These are phyloP conservation scores for Dryas octopetala DNA, from an alignment of 306 rosid species.

Conservation along the genomic window DNA sequence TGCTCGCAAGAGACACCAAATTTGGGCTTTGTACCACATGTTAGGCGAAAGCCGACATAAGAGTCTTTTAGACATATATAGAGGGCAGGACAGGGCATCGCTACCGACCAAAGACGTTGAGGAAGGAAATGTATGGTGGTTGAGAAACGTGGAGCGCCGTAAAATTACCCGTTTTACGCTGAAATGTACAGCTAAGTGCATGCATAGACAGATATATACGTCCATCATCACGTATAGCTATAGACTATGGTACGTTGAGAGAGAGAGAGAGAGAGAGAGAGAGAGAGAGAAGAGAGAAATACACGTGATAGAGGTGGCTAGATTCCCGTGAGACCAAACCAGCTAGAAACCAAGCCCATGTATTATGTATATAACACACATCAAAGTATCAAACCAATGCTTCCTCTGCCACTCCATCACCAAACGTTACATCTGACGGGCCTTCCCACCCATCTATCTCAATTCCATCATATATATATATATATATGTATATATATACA, in stretches of 20 bases:
- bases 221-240: no score
- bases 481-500: no score
- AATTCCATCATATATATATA: not conserved
- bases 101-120: slow-evolving; percentile 44
- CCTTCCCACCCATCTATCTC: not conserved
- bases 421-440: slow-evolving; percentile 6
- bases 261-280: slow-evolving; percentile 19
- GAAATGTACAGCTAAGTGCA: slow-evolving; percentile 25
- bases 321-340: slow-evolving; percentile 74
- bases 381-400: not conserved
- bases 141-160: slow-evolving; percentile 48
- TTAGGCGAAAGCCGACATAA: not conserved
- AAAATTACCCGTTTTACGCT: slow-evolving; percentile 17
- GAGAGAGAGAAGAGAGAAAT: slow-evolving; percentile 26
- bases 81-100: slow-evolving; percentile 7
- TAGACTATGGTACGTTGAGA: not conserved
- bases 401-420: not conserved
- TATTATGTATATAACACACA: slow-evolving; percentile 18
- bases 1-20: no score
- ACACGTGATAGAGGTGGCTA: slow-evolving; percentile 66
- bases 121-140: slow-evolving; percentile 34
- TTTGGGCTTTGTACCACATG: not conserved
- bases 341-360: not conserved
- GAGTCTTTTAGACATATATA: no score
- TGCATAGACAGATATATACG: not conserved